Evolutionary conservation across 192 early-diverging fungal species (phyloP).

Genomic region (Coemansia sp.): DNA sequence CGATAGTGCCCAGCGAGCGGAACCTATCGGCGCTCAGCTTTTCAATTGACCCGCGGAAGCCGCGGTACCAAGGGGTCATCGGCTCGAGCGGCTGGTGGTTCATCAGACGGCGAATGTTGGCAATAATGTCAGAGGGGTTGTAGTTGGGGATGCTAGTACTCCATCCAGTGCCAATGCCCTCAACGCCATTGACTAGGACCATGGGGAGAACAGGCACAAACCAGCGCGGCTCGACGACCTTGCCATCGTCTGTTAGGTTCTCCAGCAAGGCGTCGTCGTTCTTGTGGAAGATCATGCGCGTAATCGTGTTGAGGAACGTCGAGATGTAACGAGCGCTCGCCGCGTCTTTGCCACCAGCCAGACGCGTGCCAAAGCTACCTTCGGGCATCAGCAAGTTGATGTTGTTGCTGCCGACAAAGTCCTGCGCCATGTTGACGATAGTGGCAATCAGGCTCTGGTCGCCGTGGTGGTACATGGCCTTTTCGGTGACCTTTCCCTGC

Average conservation of each 20-base stretch:
- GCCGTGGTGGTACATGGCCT: slow-evolving; percentile 95
- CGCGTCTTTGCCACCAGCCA: slow-evolving; percentile 91
- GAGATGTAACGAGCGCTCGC: slow-evolving; percentile 98
- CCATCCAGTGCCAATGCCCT: slow-evolving; percentile 97
- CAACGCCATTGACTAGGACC: slow-evolving; percentile 91
- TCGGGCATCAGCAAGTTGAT: slow-evolving; percentile 79
- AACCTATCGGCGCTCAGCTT: slow-evolving; percentile 61
- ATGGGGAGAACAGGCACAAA: slow-evolving; percentile 93
- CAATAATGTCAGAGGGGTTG: slow-evolving; percentile 88
- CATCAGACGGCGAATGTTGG: slow-evolving; percentile 84
- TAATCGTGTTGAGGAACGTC: slow-evolving; percentile 72
- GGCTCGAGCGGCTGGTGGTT: slow-evolving; percentile 66
- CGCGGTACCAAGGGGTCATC: slow-evolving; percentile 95
- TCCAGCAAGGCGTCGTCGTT: slow-evolving; percentile 83
- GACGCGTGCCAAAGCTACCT: slow-evolving; percentile 92
- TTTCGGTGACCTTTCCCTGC: slow-evolving; percentile 87
- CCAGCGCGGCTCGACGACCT: slow-evolving; percentile 94
- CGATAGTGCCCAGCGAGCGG: slow-evolving; percentile 69
- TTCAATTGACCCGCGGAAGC: slow-evolving; percentile 84
- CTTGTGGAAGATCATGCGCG: slow-evolving; percentile 77
- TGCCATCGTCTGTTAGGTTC: slow-evolving; percentile 88
- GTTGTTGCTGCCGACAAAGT: slow-evolving; percentile 97
- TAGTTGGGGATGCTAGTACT: slow-evolving; percentile 82
- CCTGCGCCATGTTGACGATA: slow-evolving; percentile 92
- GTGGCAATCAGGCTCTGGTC: slow-evolving; percentile 82